phyloP scores from a whole-genome alignment of 2,329 filamentous ascomycete genomes.

The Fusarium bactridioides region DNA sequence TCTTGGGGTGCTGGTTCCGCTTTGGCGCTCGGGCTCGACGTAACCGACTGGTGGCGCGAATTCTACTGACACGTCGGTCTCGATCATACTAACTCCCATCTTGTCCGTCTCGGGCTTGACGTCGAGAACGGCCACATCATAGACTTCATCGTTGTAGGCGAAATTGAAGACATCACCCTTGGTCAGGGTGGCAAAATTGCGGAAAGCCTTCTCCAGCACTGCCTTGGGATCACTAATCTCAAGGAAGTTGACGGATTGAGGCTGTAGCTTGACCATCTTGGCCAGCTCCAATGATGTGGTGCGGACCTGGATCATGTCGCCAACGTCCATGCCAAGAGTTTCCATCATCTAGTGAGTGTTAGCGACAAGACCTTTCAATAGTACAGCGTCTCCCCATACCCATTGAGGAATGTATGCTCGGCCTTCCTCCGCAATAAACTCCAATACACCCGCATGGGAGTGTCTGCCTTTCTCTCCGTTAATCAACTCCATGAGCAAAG shows the following conservation, averaged over 20 bases:
- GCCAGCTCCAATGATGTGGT: slow-evolving; percentile 92
- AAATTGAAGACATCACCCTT: slow-evolving; percentile 97
- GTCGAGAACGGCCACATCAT: slow-evolving; percentile 91
- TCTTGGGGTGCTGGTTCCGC: slow-evolving; percentile 86
- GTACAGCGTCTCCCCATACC: slow-evolving; percentile 59
- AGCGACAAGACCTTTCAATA: slow-evolving; percentile 6
- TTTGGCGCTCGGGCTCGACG: slow-evolving; percentile 80
- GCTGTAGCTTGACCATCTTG: slow-evolving; percentile 93
- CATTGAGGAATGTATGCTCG: slow-evolving; percentile 96
- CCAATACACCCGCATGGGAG: slow-evolving; percentile 93
- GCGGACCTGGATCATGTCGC: slow-evolving; percentile 93
- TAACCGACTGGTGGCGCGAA: slow-evolving; percentile 95
- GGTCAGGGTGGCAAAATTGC: slow-evolving; percentile 92
- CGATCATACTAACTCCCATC: slow-evolving; percentile 91
- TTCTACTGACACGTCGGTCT: slow-evolving; percentile 96
- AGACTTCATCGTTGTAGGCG: slow-evolving; percentile 92
- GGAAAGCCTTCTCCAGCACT: slow-evolving; percentile 94
- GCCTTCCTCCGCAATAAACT: slow-evolving; percentile 97
- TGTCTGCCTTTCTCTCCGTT: slow-evolving; percentile 83
- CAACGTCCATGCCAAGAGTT: slow-evolving; percentile 86
- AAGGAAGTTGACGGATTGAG: slow-evolving; percentile 90
- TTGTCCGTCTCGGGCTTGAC: slow-evolving; percentile 86
- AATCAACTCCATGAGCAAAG: slow-evolving; percentile 94
- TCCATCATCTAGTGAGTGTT: slow-evolving; percentile 79
- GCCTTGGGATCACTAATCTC: slow-evolving; percentile 98